These are phyloP conservation scores for Solanum paucissectum DNA, from an alignment of 257 asterid species.

Conservation along the genomic window DNA sequence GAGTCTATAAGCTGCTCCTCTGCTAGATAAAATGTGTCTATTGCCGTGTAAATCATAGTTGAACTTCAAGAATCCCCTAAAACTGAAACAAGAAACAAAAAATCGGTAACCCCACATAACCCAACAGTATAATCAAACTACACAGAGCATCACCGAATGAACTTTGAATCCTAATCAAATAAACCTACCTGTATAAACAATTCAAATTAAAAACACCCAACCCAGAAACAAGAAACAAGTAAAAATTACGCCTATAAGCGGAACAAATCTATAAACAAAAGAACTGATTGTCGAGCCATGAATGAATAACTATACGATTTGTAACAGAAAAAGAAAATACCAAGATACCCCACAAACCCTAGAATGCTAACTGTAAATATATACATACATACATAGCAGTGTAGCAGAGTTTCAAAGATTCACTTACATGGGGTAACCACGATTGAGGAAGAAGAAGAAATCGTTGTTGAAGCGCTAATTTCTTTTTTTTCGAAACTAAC, in stretches of 20 bases:
- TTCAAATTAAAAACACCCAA: neutral
- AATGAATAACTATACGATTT: neutral
- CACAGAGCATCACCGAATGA: neutral
- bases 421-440: neutral
- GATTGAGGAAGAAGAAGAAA: neutral
- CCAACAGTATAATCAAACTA: neutral
- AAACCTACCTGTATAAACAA: neutral
- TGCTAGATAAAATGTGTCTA: constrained; percentile 78
- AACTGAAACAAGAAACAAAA: neutral
- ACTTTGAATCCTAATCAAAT: neutral
- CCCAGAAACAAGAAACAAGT: neutral
- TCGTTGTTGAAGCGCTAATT: neutral
- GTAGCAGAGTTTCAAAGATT: neutral
- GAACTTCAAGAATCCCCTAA: neutral
- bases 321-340: neutral
- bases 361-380: neutral
- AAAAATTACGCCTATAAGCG: neutral
- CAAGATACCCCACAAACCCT: neutral
- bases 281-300: neutral
- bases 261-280: neutral
- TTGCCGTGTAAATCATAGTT: constrained; percentile 77
- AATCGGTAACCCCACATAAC: neutral
- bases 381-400: neutral
- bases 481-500: neutral
- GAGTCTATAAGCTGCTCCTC: constrained; percentile 69